Conservation (phyloP, 1,139 yeast genomes). For the Yamadazyma friedrichii region DNA sequence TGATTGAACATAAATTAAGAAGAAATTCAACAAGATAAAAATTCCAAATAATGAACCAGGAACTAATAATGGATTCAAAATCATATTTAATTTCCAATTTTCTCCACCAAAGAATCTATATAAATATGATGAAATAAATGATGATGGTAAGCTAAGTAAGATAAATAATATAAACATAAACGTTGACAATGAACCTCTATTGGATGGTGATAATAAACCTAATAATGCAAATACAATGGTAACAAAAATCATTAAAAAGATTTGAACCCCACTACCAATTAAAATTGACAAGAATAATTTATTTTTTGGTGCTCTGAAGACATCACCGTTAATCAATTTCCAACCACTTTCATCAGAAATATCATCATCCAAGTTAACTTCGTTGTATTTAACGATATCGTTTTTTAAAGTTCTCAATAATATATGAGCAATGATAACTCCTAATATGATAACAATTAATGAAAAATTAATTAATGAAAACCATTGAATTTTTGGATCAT, state of each 20-base stretch:
- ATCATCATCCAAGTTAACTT: conserved; percentile 82
- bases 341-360: conserved; percentile 95
- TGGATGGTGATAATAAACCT: conserved; percentile 90
- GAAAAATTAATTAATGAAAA: conserved; percentile 85
- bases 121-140: conserved; percentile 80
- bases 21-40: conserved; percentile 74
- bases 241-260: conserved; percentile 71
- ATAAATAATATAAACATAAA: conserved; percentile 84
- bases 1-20: conserved; percentile 72
- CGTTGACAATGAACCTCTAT: conserved; percentile 90
- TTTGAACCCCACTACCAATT: conserved; percentile 87
- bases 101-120: conserved; percentile 93
- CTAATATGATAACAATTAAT: conserved; percentile 71
- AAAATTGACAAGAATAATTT: conserved; percentile 73
- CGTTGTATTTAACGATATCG: conserved; percentile 87
- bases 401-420: conserved; percentile 76
- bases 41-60: conserved; percentile 72
- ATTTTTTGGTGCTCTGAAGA: conserved; percentile 79
- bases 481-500: conserved; percentile 95
- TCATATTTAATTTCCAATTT: conserved; percentile 82
- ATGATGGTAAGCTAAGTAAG: conserved; percentile 74
- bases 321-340: conserved; percentile 95
- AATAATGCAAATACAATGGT: conserved; percentile 81
- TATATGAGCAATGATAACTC: conserved; percentile 77
- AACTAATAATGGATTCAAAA: conserved; percentile 77